Percentiles rank a stretch among this genome's conserved stretches.
Conservation (phyloP, 1,284 basidiomycete species). For the Marasmius oreades region DNA sequence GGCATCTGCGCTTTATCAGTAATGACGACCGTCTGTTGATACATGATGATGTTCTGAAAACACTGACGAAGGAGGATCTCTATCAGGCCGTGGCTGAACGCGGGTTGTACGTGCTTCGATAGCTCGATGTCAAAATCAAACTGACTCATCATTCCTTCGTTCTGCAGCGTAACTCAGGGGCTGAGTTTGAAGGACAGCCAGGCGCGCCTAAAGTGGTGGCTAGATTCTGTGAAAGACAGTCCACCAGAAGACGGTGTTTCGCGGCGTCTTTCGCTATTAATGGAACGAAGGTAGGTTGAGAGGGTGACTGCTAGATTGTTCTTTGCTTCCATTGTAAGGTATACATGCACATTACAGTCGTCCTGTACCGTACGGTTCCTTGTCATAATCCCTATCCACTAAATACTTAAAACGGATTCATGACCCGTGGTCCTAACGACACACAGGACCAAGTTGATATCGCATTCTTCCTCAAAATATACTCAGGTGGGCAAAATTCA, state of each 20-base stretch:
- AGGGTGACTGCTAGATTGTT: constrained; percentile 8
- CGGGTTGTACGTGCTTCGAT: constrained; percentile 56
- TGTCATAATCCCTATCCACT: constrained; percentile 7
- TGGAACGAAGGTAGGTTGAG: constrained; percentile 14
- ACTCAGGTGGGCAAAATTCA: neutral
- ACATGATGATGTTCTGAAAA: constrained; percentile 42
- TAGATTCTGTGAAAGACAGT: constrained; percentile 37
- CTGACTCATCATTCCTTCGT: constrained; percentile 7
- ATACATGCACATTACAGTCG: neutral
- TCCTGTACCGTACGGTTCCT: constrained; percentile 4
- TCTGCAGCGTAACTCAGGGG: constrained; percentile 33
- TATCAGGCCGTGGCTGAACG: constrained; percentile 65
- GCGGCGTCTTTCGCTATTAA: constrained; percentile 39
- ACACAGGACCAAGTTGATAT: no score
- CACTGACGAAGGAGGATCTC: constrained; percentile 50
- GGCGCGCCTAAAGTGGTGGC: constrained; percentile 58
- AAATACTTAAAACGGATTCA: neutral
- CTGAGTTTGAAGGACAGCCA: constrained; percentile 40
- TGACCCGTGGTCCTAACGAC: no score
- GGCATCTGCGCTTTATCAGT: constrained; percentile 50
- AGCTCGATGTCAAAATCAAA: neutral
- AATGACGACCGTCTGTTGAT: constrained; percentile 59
- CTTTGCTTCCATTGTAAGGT: constrained; percentile 18
- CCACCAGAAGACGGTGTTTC: constrained; percentile 32
- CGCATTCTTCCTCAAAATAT: neutral